Evolutionary conservation across 805 yeast species (phyloP).

Genomic region (Saturnispora silvae): DNA sequence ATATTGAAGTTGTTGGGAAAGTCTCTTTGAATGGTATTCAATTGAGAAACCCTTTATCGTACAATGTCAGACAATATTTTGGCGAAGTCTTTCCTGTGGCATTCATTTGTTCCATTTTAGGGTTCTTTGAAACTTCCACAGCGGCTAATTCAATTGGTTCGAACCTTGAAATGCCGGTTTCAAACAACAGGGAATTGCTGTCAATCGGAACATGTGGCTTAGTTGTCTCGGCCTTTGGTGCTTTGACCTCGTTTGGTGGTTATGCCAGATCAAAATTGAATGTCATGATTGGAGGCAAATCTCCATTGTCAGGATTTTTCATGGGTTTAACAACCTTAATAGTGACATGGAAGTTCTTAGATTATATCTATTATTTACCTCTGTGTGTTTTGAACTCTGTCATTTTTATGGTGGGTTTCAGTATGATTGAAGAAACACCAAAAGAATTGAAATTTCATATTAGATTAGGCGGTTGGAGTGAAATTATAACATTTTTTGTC

Average conservation of each 20-base stretch:
- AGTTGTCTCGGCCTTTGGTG: slow-evolving; percentile 47
- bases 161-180: slow-evolving; percentile 56
- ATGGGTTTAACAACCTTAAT: slow-evolving; percentile 70
- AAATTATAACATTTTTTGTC: slow-evolving; percentile 55
- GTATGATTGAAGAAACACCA: slow-evolving; percentile 78
- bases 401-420: slow-evolving; percentile 66
- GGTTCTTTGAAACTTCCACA: slow-evolving; percentile 88
- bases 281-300: slow-evolving; percentile 76
- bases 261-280: slow-evolving; percentile 89
- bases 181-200: slow-evolving; percentile 82
- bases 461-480: slow-evolving; percentile 65
- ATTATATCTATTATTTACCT: slow-evolving; percentile 64
- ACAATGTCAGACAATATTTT: slow-evolving; percentile 35
- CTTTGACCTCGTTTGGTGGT: slow-evolving; percentile 90
- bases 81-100: slow-evolving; percentile 55
- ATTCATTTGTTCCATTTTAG: slow-evolving; percentile 70
- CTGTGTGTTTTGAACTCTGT: slow-evolving; percentile 70
- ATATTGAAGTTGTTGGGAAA: slow-evolving; percentile 62
- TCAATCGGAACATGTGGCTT: slow-evolving; percentile 77
- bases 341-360: slow-evolving; percentile 50
- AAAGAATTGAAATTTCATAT: slow-evolving; percentile 64
- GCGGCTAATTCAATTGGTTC: slow-evolving; percentile 83
- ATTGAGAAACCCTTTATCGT: slow-evolving; percentile 50
- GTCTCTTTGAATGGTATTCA: slow-evolving; percentile 41
- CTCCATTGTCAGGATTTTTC: slow-evolving; percentile 73